Evolutionary conservation across 1,139 yeast species (phyloP).

Genomic region (Zygoascus hellenicus): DNA sequence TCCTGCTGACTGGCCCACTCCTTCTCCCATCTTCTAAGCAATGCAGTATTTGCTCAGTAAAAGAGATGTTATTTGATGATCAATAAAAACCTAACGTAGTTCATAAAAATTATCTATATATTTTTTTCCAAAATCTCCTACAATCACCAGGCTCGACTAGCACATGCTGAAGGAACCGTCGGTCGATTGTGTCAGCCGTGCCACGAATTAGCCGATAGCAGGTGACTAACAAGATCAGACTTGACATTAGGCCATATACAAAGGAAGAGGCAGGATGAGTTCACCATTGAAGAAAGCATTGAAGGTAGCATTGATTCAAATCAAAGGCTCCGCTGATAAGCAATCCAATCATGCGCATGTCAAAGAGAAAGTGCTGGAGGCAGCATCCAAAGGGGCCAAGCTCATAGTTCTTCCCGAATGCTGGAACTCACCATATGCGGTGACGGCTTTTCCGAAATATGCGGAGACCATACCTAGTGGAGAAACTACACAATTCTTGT

Average conservation of each 20-base stretch:
- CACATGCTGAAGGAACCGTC: too few relatives aligned
- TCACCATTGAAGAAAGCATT: slow-evolving; percentile 26
- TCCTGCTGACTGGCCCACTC: slow-evolving; percentile 68
- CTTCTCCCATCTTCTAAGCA: slow-evolving; percentile 28
- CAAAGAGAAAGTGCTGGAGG: slow-evolving; percentile 48
- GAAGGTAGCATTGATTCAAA: slow-evolving; percentile 71
- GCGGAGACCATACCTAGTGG: slow-evolving; percentile 72
- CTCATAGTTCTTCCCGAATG: slow-evolving; percentile 79
- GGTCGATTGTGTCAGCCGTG: too few relatives aligned
- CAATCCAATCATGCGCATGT: slow-evolving; percentile 56
- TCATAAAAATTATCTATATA: too few relatives aligned
- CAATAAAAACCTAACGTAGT: too few relatives aligned
- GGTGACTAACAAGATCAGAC: too few relatives aligned
- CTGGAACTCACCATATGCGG: slow-evolving; percentile 93
- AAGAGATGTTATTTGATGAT: neutral
- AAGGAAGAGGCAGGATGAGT: too few relatives aligned
- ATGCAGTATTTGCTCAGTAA: neutral
- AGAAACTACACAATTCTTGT: slow-evolving; percentile 57
- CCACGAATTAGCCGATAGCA: too few relatives aligned
- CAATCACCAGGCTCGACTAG: too few relatives aligned
- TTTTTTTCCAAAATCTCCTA: too few relatives aligned
- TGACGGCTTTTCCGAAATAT: slow-evolving; percentile 75
- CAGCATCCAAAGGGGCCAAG: slow-evolving; percentile 42
- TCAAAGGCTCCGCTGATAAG: slow-evolving; percentile 68
- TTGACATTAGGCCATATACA: too few relatives aligned